Evolutionary conservation across 768 basidiomycete genomes (phyloP).

Genomic region (Termitomyces sp.): DNA sequence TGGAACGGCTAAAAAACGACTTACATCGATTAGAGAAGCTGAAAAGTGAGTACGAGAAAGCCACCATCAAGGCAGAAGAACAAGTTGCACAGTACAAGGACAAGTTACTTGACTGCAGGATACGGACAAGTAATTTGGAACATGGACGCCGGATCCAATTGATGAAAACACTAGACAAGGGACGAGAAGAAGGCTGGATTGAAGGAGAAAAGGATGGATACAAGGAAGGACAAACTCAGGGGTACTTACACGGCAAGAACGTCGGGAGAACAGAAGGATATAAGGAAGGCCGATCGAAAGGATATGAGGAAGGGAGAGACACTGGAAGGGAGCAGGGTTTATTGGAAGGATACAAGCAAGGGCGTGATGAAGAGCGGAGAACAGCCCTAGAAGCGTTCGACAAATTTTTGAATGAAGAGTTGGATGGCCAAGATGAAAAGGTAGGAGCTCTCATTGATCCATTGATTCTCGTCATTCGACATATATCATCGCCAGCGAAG

Average conservation of each 20-base stretch:
- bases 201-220: constrained; percentile 38
- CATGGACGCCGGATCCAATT: constrained; percentile 35
- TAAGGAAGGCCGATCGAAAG: constrained; percentile 26
- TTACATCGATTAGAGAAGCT: constrained; percentile 25
- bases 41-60: constrained; percentile 37
- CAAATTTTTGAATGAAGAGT: constrained; percentile 43
- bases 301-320: constrained; percentile 35
- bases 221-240: constrained; percentile 24
- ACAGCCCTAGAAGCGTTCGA: constrained; percentile 56
- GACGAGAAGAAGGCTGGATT: constrained; percentile 31
- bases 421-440: constrained; percentile 20
- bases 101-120: constrained; percentile 39
- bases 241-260: constrained; percentile 35
- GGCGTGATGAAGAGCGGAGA: constrained; percentile 43
- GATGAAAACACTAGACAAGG: constrained; percentile 38
- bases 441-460: constrained; percentile 16
- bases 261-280: constrained; percentile 33
- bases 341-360: constrained; percentile 34
- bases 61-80: constrained; percentile 36
- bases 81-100: constrained; percentile 35
- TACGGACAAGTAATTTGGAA: constrained; percentile 34
- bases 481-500: constrained; percentile 10
- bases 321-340: constrained; percentile 25
- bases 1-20: constrained; percentile 29
- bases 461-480: too few relatives aligned